Evolutionary conservation across 768 basidiomycete species (phyloP).

Genomic region (Tricholoma bakamatsutake): DNA sequence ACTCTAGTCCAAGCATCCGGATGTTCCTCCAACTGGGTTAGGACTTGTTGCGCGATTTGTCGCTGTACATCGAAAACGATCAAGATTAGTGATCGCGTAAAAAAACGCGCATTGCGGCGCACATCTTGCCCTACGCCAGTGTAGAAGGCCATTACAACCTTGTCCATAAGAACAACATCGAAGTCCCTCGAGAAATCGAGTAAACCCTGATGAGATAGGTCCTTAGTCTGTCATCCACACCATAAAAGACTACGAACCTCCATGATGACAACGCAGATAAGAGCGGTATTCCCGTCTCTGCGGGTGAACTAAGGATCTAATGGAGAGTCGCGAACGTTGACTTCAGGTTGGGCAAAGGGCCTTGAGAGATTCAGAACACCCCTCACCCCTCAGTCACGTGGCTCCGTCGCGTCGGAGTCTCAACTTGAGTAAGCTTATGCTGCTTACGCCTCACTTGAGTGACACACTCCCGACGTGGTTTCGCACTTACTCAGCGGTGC

Average conservation of each 20-base stretch:
- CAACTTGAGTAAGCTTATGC: too few species aligned
- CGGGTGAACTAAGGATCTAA: neutral
- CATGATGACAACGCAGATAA: slow-evolving; percentile 31
- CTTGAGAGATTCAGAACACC: slow-evolving; percentile 17
- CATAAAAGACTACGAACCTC: slow-evolving; percentile 33
- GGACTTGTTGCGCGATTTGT: slow-evolving; percentile 88
- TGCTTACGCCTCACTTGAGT: too few species aligned
- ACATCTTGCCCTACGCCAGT: slow-evolving; percentile 66
- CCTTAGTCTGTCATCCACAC: slow-evolving; percentile 15
- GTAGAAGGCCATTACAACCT: slow-evolving; percentile 4
- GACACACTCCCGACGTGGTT: too few species aligned
- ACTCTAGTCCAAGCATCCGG: slow-evolving; percentile 97
- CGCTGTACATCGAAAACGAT: slow-evolving; percentile 48
- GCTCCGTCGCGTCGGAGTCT: slow-evolving; percentile 8
- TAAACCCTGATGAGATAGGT: slow-evolving; percentile 50
- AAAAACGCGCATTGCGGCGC: slow-evolving; percentile 17
- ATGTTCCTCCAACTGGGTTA: slow-evolving; percentile 95
- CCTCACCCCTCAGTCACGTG: slow-evolving; percentile 20
- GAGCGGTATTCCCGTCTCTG: slow-evolving; percentile 8
- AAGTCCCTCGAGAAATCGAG: slow-evolving; percentile 45
- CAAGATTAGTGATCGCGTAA: slow-evolving; percentile 19
- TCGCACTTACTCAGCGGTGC: too few species aligned
- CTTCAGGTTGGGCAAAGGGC: slow-evolving; percentile 40
- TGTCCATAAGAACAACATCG: slow-evolving; percentile 5
- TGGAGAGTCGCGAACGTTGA: slow-evolving; percentile 11